These are phyloP conservation scores for Beverwykella pulmonaria DNA, from an alignment of 495 filamentous ascomycete species.

Conservation along the genomic window DNA sequence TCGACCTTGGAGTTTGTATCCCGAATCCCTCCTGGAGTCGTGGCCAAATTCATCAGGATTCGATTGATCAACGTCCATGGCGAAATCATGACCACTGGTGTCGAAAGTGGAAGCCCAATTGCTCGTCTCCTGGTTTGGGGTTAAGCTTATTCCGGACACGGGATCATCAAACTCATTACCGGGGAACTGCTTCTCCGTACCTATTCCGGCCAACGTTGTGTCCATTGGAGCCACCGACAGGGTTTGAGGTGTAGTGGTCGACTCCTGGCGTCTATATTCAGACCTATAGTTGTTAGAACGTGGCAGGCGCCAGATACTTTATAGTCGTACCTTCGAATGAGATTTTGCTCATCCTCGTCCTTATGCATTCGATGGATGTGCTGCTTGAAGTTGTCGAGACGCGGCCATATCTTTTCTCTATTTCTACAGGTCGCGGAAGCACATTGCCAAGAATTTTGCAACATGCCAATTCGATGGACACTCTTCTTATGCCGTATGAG, in stretches of 20 bases:
- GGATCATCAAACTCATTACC: conserved; percentile 32
- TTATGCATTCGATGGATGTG: conserved; percentile 81
- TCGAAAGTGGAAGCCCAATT: conserved; percentile 27
- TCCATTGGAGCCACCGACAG: conserved; percentile 37
- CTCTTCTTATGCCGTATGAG: conserved; percentile 44
- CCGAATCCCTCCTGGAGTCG: neutral
- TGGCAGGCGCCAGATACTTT: neutral
- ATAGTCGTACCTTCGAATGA: conserved; percentile 57
- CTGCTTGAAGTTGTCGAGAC: conserved; percentile 87
- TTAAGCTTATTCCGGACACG: conserved; percentile 30
- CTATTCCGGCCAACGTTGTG: conserved; percentile 37
- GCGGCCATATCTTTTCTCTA: conserved; percentile 79
- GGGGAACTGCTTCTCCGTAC: conserved; percentile 21
- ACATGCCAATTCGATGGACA: conserved; percentile 44
- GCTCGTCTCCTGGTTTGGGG: conserved; percentile 28
- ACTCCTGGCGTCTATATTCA: neutral
- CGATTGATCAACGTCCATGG: conserved; percentile 28
- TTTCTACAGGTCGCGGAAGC: conserved; percentile 63
- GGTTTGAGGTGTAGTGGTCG: neutral
- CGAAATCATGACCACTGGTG: conserved; percentile 22
- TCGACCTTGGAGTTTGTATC: neutral
- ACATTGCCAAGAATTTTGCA: conserved; percentile 68
- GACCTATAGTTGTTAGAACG: conserved; percentile 7
- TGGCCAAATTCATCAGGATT: neutral
- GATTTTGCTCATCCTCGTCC: conserved; percentile 54